Evolutionary conservation across 2,329 filamentous ascomycete genomes (phyloP), one percentile per base, ranked within the genome.

Genomic region (Colletotrichum zoysiae): DNA sequence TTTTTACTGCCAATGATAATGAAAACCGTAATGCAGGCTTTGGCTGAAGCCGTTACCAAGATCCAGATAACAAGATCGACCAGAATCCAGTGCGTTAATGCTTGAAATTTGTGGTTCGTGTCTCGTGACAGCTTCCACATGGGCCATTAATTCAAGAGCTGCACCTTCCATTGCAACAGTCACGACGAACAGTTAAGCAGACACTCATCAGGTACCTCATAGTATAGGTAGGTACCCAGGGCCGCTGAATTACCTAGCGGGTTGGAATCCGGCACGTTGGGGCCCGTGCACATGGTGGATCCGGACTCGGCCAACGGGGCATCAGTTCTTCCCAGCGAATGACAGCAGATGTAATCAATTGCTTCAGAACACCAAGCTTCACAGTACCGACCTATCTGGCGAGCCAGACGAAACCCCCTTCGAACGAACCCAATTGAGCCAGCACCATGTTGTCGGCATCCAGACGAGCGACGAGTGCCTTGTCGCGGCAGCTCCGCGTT

Each of bases 401-500:
- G 65, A 71, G 57, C 68, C 68, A 59, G 68, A 61, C 57, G 26
- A 48, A 33, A 35, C 64, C 26, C 51, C 68, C 51, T 51, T 63
- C 59, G 65, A 67, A 60, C 33, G 38, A 40, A 58, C 59, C 46
- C 69, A 71, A 71, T 69, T 69, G 69, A 69, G 59, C 59, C 65
- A 64, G 65, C 67, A 87, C 86, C 66, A 89, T 87, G 80, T 78
- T 86, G 76, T 83, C 84, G 59, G 82, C 81, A 73, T 75, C 82
- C 38, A 78, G 81, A 74, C 82, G 83, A 75, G 79, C 78, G 68
- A 81, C 84, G 67, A 78, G 83, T 67, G 78, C 81, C 75, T 76
- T 88, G 67, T 78, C 84, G 77, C 84, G 84, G 77, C 82, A 81
- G 70, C 76, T 83, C 77, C 84, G 84, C 74, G 78, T 82, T 67